Evolutionary conservation across 345 rosid species (phyloP), one percentile per base, ranked within the genome.

Genomic region (Syzygium oleosum): DNA sequence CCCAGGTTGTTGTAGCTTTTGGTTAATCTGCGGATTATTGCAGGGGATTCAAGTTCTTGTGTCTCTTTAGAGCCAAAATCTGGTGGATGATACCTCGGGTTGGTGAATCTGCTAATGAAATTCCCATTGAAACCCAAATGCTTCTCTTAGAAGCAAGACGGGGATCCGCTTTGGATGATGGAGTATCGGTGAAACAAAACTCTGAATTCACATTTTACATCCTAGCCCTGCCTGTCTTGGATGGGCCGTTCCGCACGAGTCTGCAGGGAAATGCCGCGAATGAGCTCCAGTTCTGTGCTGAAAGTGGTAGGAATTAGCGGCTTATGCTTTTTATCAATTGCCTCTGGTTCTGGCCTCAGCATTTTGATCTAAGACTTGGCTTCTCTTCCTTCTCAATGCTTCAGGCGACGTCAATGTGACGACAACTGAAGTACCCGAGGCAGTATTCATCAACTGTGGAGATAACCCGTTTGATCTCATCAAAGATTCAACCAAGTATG

Each of bases 41-140:
- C 95, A 92, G 95, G 92, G 86, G 88, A 59, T 93, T 85, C 90
- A 90, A 88, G 93, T 93, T 94, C 88, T 46, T 94, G 91, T 89
- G 90, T 65, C 94, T 93, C 31, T 95, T 93, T 78, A 92, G 95
- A 79, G 51, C 85, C 87, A 94, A 93, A 86, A 90, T 95, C 87
- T 93, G 96, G 98, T 95, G 96, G 96, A 94, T 94, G 98, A 92
- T 91, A 31, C 98, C 95, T 9, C 89, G 94, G 7, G 91, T 92
- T 6, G 96, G 95, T 51, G 87, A 84, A 89, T 92, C 91, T 2
- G 95, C 93, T 1, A 78, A 90, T 34, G 94, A 93, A 84, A 88
- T 94, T 84, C 95, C 95, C 9, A 79, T 90, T 84, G 98, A 95
- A 88, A 94, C 94, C 73, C 96, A 94, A 54, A 84, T 95, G 92